phyloP scores from a whole-genome alignment of 192 early-diverging fungal genomes.

The Coemansia guatemalensis region DNA sequence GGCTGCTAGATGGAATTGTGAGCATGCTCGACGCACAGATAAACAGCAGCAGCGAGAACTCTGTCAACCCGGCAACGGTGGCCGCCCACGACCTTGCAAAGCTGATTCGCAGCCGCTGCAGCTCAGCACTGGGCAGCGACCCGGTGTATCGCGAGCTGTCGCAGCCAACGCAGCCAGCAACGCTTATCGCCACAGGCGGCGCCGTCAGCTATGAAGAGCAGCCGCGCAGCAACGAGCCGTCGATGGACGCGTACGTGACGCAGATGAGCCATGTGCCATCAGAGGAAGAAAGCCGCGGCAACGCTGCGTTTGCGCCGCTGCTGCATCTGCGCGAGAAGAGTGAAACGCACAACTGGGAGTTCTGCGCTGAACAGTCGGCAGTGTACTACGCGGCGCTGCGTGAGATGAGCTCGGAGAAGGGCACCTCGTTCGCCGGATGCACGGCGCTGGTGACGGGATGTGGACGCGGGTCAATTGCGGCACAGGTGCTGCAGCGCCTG shows the following conservation, averaged over 20 bases:
- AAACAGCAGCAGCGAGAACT: background rate
- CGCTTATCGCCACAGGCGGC: conserved; percentile 68
- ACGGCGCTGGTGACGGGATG: conserved; percentile 87
- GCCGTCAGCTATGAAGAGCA: conserved; percentile 74
- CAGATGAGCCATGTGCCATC: conserved; percentile 60
- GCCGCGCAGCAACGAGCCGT: conserved; percentile 66
- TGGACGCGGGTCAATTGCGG: conserved; percentile 87
- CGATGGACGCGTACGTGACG: conserved; percentile 84
- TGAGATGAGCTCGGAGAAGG: conserved; percentile 65
- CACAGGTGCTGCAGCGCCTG: conserved; percentile 77
- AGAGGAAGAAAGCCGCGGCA: conserved; percentile 53
- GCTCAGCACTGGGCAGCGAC: conserved; percentile 50
- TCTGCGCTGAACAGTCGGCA: conserved; percentile 7
- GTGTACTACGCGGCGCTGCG: conserved; percentile 58
- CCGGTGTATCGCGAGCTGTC: conserved; percentile 80
- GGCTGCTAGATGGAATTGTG: conserved; percentile 70
- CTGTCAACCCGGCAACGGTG: background rate
- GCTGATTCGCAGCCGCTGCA: conserved; percentile 56
- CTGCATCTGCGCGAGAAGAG: conserved; percentile 34
- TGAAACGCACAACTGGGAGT: conserved; percentile 24
- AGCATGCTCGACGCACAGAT: conserved; percentile 59
- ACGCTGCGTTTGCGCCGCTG: conserved; percentile 27
- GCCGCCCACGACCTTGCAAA: conserved; percentile 17
- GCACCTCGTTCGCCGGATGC: conserved; percentile 75
- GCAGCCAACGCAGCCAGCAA: conserved; percentile 74